These are phyloP conservation scores for Citrus glauca DNA, from an alignment of 345 rosid species.

Conservation along the genomic window DNA sequence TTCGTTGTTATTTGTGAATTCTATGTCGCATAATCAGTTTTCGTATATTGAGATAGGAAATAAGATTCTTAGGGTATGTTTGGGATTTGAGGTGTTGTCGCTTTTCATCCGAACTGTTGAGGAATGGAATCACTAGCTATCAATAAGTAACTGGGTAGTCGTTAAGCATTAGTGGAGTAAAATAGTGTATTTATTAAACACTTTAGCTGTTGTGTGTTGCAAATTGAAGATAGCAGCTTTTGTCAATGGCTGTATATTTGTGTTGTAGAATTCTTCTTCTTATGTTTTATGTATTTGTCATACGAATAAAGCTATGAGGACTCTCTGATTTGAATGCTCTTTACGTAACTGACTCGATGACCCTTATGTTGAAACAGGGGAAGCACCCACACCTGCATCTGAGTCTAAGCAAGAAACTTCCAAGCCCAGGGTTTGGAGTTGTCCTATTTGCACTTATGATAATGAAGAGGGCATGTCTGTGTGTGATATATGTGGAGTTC, in stretches of 20 bases:
- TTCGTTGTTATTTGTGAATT: neutral
- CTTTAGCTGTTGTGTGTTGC: too few species aligned
- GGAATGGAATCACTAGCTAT: too few species aligned
- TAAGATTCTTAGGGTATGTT: too few species aligned
- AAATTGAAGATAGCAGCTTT: too few species aligned
- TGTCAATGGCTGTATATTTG: neutral
- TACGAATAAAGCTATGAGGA: neutral
- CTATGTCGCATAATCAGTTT: neutral
- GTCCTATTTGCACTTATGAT: slow-evolving; percentile 87
- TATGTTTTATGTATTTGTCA: neutral
- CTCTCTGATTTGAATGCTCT: neutral
- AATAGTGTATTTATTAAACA: too few species aligned
- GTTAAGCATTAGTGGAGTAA: too few species aligned
- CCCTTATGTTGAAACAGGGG: slow-evolving; percentile 23
- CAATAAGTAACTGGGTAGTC: too few species aligned
- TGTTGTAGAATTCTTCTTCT: neutral
- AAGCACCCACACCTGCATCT: slow-evolving; percentile 29
- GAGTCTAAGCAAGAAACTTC: slow-evolving; percentile 28
- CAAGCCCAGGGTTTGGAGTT: slow-evolving; percentile 50
- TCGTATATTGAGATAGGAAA: too few species aligned
- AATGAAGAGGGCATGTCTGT: slow-evolving; percentile 65
- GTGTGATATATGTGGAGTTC: slow-evolving; percentile 93
- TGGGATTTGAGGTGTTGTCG: too few species aligned
- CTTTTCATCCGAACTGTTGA: too few species aligned
- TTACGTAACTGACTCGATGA: neutral